Conservation (phyloP, 2,329 filamentous ascomycete species). For the Truncatella angustata region DNA sequence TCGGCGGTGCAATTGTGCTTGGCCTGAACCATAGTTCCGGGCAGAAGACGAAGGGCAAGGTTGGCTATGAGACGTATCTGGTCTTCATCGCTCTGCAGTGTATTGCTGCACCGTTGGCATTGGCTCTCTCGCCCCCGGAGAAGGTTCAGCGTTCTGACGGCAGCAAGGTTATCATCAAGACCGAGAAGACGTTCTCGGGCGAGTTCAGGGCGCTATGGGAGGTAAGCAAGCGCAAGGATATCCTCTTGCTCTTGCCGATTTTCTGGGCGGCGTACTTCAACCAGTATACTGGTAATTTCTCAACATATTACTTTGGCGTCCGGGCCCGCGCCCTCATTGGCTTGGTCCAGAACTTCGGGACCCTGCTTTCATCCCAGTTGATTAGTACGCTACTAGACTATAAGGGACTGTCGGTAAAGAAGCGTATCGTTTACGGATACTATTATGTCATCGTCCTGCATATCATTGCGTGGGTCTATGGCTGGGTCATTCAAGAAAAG, state of each 20-base stretch:
- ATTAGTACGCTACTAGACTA: constrained; percentile 22
- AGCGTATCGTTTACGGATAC: constrained; percentile 40
- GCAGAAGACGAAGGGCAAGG: constrained; percentile 46
- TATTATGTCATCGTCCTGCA: constrained; percentile 45
- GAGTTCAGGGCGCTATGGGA: constrained; percentile 62
- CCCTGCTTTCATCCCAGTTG: constrained; percentile 63
- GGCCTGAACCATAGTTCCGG: constrained; percentile 60
- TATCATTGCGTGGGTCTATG: constrained; percentile 49
- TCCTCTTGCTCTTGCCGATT: constrained; percentile 68
- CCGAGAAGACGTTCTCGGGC: constrained; percentile 56
- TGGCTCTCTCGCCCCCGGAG: constrained; percentile 59
- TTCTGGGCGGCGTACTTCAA: constrained; percentile 65
- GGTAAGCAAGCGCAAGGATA: constrained; percentile 65
- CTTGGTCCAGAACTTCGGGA: constrained; percentile 66
- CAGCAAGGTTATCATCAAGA: constrained; percentile 57
- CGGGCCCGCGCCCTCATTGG: constrained; percentile 68
- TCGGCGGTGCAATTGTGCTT: constrained; percentile 71
- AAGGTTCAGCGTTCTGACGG: constrained; percentile 68
- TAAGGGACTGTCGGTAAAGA: constrained; percentile 29
- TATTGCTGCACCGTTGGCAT: constrained; percentile 58
- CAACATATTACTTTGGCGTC: constrained; percentile 67
- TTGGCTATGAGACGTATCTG: constrained; percentile 67
- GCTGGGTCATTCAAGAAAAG: constrained; percentile 51
- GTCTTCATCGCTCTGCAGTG: constrained; percentile 71
- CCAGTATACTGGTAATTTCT: constrained; percentile 45